A percentile compares a stretch with the other conserved stretches of the same genome.
Evolutionary conservation across 1,284 basidiomycete genomes (phyloP).

Genomic region (Leccinum pallidistipes): DNA sequence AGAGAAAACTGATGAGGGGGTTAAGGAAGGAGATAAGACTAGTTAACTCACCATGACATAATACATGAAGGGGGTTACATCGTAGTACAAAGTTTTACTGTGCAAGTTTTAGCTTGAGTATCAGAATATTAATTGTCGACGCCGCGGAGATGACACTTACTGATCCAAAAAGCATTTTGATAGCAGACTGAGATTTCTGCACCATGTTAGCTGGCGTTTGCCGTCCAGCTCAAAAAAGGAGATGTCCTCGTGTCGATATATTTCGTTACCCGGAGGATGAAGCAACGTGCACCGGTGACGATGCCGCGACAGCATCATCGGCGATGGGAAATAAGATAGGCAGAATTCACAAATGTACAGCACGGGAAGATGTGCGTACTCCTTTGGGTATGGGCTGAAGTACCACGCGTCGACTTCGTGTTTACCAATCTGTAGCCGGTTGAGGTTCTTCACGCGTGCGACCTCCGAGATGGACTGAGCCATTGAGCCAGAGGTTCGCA

Average conservation of each 20-base stretch:
- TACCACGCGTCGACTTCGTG: conserved; percentile 99
- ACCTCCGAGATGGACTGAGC: conserved; percentile 98
- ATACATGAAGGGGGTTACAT: conserved; percentile 99
- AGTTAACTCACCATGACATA: conserved; percentile 84
- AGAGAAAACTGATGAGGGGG: conserved; percentile 15
- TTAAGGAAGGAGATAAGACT: conserved; percentile 4
- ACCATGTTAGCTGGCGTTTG: conserved; percentile 94
- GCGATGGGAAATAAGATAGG: conserved; percentile 85
- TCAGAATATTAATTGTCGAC: conserved; percentile 17
- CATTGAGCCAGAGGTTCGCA: conserved; percentile 97
- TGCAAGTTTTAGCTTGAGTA: conserved; percentile 20
- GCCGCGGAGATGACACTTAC: conserved; percentile 45
- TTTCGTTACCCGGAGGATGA: conserved; percentile 99
- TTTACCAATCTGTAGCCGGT: conserved; percentile 93
- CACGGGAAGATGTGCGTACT: conserved; percentile 93
- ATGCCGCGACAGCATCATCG: conserved; percentile 89
- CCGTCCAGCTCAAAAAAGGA: conserved; percentile 99
- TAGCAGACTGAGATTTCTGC: conserved; percentile 93
- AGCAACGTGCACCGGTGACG: conserved; percentile 88
- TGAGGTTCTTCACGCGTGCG: conserved; percentile 97
- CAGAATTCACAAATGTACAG: conserved; percentile 99
- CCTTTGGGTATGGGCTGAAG: conserved; percentile 98
- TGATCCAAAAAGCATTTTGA: conserved; percentile 99
- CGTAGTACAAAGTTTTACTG: conserved; percentile 99
- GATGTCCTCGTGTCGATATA: conserved; percentile 95